Conservation (phyloP, 2,329 filamentous ascomycete genomes). For the Sarocladium kiliense region DNA sequence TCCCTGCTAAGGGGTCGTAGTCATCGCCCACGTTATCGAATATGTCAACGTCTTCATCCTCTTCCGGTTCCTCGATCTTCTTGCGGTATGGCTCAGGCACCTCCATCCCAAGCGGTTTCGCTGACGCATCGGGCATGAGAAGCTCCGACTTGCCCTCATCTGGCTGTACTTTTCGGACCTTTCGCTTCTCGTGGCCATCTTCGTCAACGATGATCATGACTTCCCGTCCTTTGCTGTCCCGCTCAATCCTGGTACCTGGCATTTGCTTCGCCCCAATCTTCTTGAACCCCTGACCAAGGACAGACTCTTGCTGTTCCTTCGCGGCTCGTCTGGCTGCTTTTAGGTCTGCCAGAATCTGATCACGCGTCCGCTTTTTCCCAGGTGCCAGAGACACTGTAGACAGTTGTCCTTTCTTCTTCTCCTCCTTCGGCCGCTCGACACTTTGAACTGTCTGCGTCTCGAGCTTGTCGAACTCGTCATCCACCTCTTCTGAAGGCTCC, state of each 20-base stretch:
- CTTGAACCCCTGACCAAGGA: conserved; percentile 56
- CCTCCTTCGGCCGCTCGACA: conserved; percentile 45
- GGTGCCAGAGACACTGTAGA: conserved; percentile 46
- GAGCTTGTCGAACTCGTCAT: conserved; percentile 61
- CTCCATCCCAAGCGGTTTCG: conserved; percentile 59
- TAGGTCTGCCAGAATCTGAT: conserved; percentile 63
- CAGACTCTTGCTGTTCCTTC: conserved; percentile 46
- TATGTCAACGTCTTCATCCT: conserved; percentile 56
- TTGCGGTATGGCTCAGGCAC: conserved; percentile 54
- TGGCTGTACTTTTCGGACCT: conserved; percentile 50
- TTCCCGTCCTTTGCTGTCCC: conserved; percentile 55
- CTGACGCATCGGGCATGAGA: conserved; percentile 49
- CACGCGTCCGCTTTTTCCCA: conserved; percentile 57
- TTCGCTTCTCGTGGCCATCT: conserved; percentile 61
- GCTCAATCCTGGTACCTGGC: conserved; percentile 53
- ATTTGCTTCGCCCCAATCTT: conserved; percentile 55
- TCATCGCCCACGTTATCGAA: conserved; percentile 63
- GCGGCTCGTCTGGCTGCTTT: conserved; percentile 59
- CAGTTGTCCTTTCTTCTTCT: conserved; percentile 58
- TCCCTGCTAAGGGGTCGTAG: conserved; percentile 60
- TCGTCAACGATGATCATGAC: conserved; percentile 62
- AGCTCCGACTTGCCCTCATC: conserved; percentile 32
- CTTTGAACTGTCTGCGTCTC: conserved; percentile 50
- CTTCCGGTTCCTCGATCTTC: conserved; percentile 37
- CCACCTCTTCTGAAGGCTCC: conserved; percentile 34